Evolutionary conservation across 2,329 filamentous ascomycete species (phyloP).

Genomic region (Xylaria sp.): DNA sequence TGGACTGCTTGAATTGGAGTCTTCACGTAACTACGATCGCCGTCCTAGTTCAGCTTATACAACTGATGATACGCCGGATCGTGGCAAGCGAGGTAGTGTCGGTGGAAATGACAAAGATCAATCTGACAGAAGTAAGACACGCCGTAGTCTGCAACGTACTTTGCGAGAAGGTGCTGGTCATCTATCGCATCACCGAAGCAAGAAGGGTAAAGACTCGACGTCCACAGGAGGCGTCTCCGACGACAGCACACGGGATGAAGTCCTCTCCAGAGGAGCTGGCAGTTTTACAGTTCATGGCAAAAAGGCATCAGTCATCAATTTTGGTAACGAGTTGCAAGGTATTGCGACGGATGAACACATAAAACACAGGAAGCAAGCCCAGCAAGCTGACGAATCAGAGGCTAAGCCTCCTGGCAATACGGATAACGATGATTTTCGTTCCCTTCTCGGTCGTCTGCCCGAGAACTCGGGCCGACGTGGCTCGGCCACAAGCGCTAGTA

Average conservation of each 20-base stretch:
- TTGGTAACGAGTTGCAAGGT: slow-evolving; percentile 88
- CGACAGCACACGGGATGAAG: slow-evolving; percentile 68
- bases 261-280: slow-evolving; percentile 80
- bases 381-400: slow-evolving; percentile 54
- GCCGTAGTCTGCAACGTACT: slow-evolving; percentile 89
- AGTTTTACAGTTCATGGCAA: slow-evolving; percentile 98
- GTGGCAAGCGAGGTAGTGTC: slow-evolving; percentile 51
- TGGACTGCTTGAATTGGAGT: slow-evolving; percentile 66
- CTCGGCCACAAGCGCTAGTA: slow-evolving; percentile 73
- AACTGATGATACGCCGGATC: slow-evolving; percentile 55
- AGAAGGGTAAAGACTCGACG: slow-evolving; percentile 79
- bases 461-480: slow-evolving; percentile 64
- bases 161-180: slow-evolving; percentile 81
- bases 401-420: slow-evolving; percentile 52
- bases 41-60: slow-evolving; percentile 56
- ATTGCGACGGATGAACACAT: slow-evolving; percentile 79
- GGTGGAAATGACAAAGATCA: slow-evolving; percentile 56
- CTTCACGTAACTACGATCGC: slow-evolving; percentile 56
- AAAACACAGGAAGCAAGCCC: slow-evolving; percentile 67
- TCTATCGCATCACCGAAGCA: slow-evolving; percentile 75
- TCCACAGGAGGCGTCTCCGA: slow-evolving; percentile 66
- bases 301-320: slow-evolving; percentile 97
- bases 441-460: slow-evolving; percentile 58
- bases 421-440: slow-evolving; percentile 67
- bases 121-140: slow-evolving; percentile 74